Conservation (phyloP, 2,329 filamentous ascomycete species). For the Mariannaea sp. region DNA sequence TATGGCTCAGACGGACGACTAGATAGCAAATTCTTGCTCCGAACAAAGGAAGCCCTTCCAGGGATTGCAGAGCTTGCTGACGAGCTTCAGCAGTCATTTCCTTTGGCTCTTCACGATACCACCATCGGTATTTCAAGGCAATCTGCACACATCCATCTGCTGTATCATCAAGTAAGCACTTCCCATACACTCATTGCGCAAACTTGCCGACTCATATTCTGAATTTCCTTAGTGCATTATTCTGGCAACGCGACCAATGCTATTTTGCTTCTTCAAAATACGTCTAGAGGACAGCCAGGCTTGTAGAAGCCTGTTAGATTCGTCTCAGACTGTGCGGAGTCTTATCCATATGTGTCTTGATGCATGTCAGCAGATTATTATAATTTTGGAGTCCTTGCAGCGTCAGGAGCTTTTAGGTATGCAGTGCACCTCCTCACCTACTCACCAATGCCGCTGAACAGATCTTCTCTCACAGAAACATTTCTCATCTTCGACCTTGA, state of each 20-base stretch:
- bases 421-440: not conserved
- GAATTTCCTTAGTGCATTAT: slow-evolving; percentile 30
- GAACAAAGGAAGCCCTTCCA: slow-evolving; percentile 32
- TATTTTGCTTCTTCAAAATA: slow-evolving; percentile 35
- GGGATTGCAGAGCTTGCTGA: slow-evolving; percentile 32
- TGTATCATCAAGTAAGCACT: slow-evolving; percentile 38
- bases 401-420: not conserved
- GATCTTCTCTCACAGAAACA: not conserved
- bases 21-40: slow-evolving; percentile 31
- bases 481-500: not conserved
- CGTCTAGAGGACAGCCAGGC: slow-evolving; percentile 22
- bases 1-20: slow-evolving; percentile 13
- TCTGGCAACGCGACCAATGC: slow-evolving; percentile 34
- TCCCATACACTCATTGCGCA: too few relatives aligned
- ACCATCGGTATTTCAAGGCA: slow-evolving; percentile 34
- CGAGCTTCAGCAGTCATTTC: slow-evolving; percentile 33
- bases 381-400: not conserved
- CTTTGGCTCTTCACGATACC: slow-evolving; percentile 27
- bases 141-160: slow-evolving; percentile 32
- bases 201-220: too few relatives aligned
- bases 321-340: slow-evolving; percentile 2
- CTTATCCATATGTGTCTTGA: not conserved
- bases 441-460: not conserved
- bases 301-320: slow-evolving; percentile 42
- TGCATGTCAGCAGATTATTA: not conserved